These are phyloP conservation scores for Salicornia ramosissima DNA, from an alignment of 148 eudicot genomes.

Conservation along the genomic window DNA sequence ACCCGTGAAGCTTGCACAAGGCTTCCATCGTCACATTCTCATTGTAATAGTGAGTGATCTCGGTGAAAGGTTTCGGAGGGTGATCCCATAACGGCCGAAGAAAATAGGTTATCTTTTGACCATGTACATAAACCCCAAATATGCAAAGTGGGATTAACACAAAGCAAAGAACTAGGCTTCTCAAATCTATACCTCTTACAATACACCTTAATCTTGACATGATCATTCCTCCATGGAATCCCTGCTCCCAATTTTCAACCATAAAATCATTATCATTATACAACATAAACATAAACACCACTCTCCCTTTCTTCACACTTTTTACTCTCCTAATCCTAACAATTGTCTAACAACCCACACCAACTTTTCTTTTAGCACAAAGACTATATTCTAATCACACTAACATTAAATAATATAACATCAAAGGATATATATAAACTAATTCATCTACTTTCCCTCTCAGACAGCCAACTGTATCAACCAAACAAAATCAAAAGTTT, in stretches of 20 bases:
- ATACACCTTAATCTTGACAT: conserved; percentile 22
- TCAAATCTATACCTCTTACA: conserved; percentile 21
- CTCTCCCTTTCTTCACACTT: background rate
- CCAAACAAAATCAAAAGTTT: background rate
- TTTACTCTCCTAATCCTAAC: background rate
- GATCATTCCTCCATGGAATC: conserved; percentile 14
- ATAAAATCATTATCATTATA: background rate
- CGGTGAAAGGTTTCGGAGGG: conserved; percentile 30
- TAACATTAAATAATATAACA: background rate
- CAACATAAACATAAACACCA: background rate
- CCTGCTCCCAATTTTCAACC: conserved; percentile 9
- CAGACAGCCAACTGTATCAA: background rate
- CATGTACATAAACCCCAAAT: conserved; percentile 19
- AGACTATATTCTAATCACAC: background rate
- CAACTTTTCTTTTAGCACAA: background rate
- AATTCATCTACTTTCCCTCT: background rate
- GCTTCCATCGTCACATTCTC: conserved; percentile 34
- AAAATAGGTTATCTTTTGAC: conserved; percentile 35
- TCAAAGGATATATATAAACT: background rate
- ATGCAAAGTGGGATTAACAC: conserved; percentile 16
- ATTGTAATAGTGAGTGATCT: conserved; percentile 34
- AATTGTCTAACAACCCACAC: background rate
- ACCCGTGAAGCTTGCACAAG: conserved; percentile 37
- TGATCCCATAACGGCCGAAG: conserved; percentile 37
- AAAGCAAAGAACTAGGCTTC: conserved; percentile 12